Evolutionary conservation across 352 stramenopile genomes (phyloP), one percentile per base, ranked within the genome.

Genomic region (Globisporangium nagaii): DNA sequence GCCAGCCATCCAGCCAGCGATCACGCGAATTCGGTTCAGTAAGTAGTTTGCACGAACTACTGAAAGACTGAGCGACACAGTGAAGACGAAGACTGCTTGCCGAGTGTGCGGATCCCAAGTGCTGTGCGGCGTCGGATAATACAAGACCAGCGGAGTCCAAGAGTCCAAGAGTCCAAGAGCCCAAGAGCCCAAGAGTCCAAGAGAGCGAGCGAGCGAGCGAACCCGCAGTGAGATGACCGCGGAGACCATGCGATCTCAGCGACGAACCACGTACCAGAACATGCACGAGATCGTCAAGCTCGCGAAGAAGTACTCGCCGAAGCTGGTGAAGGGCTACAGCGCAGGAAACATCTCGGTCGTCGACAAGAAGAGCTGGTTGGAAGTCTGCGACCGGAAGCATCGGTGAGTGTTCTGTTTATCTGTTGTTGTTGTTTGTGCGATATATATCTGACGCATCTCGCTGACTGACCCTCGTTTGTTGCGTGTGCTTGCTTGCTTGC

Each of bases 311-410:
- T 94, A 90, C 65, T 93, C 82, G 55, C 83, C 84, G 15, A 91
- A 93, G 63, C 76, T 94, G 19, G 84, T 94, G 37, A 92, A 90
- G 37, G 84, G 84, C 45, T 94, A 91, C 75, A 94, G 84, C 55
- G 75, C 84, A 53, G 84, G 84, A 55, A 94, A 94, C 53, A 93
- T 94, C 56, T 89, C 84, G n/a, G 84, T 94, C 28, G 84, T 94
- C n/a, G 84, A 94, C 70, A 94, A 94, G 64, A 91, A 91, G 56
- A 94, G 84, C 64, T 94, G 84, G 84, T 66, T 94, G 27, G 84
- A 94, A 78, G 84, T 94, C 37, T 94, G 84, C 54, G 84, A 94
- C 46, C 81, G 79, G 51, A 94, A 94, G 61, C 84, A 94, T 53
- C 66, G 84, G 70, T 93, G 60, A 34, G 75, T 77, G 17, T 17